Evolutionary conservation across 2,329 filamentous ascomycete species (phyloP).

Genomic region (Exophiala calicioides): DNA sequence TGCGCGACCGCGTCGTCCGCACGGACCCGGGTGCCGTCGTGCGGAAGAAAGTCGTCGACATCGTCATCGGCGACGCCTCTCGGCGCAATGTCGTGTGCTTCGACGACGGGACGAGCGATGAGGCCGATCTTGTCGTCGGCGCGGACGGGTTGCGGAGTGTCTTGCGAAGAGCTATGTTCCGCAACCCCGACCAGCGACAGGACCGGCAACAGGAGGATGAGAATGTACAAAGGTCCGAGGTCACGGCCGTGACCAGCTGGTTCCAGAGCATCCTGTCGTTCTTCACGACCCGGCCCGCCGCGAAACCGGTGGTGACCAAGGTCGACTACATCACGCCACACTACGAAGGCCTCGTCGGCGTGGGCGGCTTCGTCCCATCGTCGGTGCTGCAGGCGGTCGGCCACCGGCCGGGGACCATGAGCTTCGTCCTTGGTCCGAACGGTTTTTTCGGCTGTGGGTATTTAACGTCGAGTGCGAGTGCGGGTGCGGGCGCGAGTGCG

Average conservation of each 20-base stretch:
- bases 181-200: constrained; percentile 26
- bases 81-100: constrained; percentile 31
- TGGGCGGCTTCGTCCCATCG: constrained; percentile 49
- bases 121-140: constrained; percentile 47
- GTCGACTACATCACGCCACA: constrained; percentile 34
- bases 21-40: constrained; percentile 32
- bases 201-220: background rate
- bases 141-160: constrained; percentile 45
- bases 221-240: no score
- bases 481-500: no score
- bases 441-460: constrained; percentile 55
- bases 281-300: background rate
- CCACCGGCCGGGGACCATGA: constrained; percentile 39
- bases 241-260: background rate
- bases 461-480: no score
- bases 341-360: constrained; percentile 47
- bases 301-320: background rate
- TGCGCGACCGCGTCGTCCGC: constrained; percentile 40
- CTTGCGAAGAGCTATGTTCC: constrained; percentile 41
- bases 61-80: constrained; percentile 29
- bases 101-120: constrained; percentile 36
- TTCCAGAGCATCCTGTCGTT: constrained; percentile 21
- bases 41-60: constrained; percentile 36
- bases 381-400: constrained; percentile 36
- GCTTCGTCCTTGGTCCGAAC: constrained; percentile 49